Conservation (phyloP, 768 basidiomycete species). For the Leccinum fibrillosum region DNA sequence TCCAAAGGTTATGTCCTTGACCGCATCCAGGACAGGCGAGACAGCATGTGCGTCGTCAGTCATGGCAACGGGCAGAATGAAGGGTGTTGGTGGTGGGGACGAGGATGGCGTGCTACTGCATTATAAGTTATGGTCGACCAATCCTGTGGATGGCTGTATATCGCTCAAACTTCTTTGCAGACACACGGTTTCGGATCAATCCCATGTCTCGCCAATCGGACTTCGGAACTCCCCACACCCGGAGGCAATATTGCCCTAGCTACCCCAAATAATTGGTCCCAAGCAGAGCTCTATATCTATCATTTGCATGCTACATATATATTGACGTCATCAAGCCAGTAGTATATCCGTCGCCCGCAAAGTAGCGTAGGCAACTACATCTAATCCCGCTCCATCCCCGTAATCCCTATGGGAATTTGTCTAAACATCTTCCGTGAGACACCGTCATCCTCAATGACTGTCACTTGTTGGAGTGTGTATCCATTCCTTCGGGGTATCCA, state of each 20-base stretch:
- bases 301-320: not conserved
- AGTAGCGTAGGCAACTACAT: not conserved
- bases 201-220: constrained; percentile 1
- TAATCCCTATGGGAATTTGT: constrained; percentile 27
- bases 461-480: constrained; percentile 48
- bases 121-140: constrained; percentile 21
- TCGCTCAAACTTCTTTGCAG: constrained; percentile 9
- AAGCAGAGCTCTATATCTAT: not conserved
- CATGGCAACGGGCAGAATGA: constrained; percentile 11
- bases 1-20: constrained; percentile 55
- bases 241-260: no score
- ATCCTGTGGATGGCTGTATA: constrained; percentile 23
- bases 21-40: constrained; percentile 20
- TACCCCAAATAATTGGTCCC: not conserved
- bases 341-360: not conserved
- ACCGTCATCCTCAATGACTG: constrained; percentile 53
- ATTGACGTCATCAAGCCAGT: not conserved
- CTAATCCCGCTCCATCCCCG: constrained; percentile 3
- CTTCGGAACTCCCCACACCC: constrained; percentile 2
- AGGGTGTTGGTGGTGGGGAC: not conserved
- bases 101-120: constrained; percentile 20
- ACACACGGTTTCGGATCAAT: constrained; percentile 4
- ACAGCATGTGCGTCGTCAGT: constrained; percentile 15
- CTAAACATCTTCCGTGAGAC: constrained; percentile 52
- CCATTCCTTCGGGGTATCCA: constrained; percentile 48